These are phyloP conservation scores for Ustulina deusta DNA, from an alignment of 2,329 filamentous ascomycete genomes.

Conservation along the genomic window DNA sequence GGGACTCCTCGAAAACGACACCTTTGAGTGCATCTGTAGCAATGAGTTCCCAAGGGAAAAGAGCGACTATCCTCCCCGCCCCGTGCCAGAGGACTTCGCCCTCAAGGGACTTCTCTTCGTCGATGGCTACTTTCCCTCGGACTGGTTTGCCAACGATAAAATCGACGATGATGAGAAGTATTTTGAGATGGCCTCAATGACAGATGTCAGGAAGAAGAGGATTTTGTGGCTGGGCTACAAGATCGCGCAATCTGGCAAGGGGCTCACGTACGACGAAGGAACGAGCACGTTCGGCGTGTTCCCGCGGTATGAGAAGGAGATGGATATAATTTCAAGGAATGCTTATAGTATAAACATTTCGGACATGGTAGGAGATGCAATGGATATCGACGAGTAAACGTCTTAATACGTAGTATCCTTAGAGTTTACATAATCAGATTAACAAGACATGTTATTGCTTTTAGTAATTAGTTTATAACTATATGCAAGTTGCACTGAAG, in stretches of 20 bases:
- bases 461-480: no score
- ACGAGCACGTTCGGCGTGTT: neutral
- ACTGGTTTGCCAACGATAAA: neutral
- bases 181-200: neutral
- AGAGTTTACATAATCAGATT: no score
- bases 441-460: no score
- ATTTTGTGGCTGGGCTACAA: neutral
- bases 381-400: no score
- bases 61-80: neutral
- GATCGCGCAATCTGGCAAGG: neutral
- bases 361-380: no score
- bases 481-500: no score
- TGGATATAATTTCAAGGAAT: neutral
- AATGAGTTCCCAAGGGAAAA: neutral
- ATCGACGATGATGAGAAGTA: neutral
- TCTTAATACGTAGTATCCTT: no score
- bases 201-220: neutral
- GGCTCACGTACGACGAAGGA: neutral
- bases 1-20: neutral
- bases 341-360: no score
- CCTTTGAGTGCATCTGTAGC: neutral
- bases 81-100: neutral
- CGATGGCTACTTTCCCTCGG: neutral
- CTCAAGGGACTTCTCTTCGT: neutral
- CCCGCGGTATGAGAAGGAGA: neutral